Evolutionary conservation across 2,329 filamentous ascomycete genomes (phyloP), one percentile per base, ranked within the genome.

Genomic region (Pseudopyricularia cyperi): DNA sequence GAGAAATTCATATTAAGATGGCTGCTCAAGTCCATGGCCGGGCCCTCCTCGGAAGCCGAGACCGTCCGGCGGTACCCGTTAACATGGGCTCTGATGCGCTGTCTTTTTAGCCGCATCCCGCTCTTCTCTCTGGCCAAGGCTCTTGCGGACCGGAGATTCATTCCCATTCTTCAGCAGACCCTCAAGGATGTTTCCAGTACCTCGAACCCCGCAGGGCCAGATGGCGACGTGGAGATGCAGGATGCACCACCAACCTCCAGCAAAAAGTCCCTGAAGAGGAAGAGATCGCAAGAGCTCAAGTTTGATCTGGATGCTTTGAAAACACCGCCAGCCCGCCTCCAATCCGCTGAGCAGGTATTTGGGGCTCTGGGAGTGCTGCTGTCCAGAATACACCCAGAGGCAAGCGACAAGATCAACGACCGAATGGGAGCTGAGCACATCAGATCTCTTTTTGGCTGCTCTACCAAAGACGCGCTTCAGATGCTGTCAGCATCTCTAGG

Each of bases 101-200:
- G 74, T 54, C 71, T 85, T 48, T 74, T 87, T 52, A 69, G 73
- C 49, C 69, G 80, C n/a, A 78, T 91, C 17, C 83, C 87, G 0
- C 69, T 81, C 0, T 82, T 85, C 46, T 82, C 80, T 11, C 71
- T 87, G 24, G 85, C 87, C 8, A 81, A 82, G 53, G 80, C 85
- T 4, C 72, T 95, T 7, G 81, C 79, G 22, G 82, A 89, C 53
- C 74, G 83, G 53, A 76, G 79, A 46, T 87, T 94, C 51, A 67
- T 86, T 33, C 66, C 68, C 1, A 76, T 88, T 9, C 63, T 94
- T 42, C 79, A 83, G 58, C 76, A 80, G 58, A 79, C 83, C 0
- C 66, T 89, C 48, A 73, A 78, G 48, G 83, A 89, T 24, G 57
- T 77, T 35, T 71, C 72, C 1, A 62, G 59, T 4, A 61, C 68